A percentile compares a stretch with the other conserved stretches of the same genome.
These are phyloP conservation scores for Penicillium expansum DNA, from an alignment of 2,329 filamentous ascomycete species.

Conservation along the genomic window DNA sequence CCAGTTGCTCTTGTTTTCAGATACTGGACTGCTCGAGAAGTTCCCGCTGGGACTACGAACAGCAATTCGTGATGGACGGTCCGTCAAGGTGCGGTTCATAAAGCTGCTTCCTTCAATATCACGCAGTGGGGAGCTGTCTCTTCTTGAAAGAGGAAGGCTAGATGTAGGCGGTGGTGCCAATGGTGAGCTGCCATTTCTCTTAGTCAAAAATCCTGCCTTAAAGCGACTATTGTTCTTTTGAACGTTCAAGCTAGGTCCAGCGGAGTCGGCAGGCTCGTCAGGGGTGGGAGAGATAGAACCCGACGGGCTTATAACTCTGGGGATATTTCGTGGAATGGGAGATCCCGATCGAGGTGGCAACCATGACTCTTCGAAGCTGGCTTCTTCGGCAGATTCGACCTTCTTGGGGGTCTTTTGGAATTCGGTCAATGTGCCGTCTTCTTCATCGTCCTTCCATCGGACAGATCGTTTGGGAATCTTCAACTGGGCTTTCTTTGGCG, in stretches of 20 bases:
- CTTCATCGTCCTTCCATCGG: conserved; percentile 87
- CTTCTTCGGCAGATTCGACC: conserved; percentile 57
- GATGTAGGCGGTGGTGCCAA: conserved; percentile 57
- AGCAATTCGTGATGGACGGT: conserved; percentile 39
- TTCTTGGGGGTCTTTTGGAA: conserved; percentile 88
- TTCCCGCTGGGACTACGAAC: conserved; percentile 41
- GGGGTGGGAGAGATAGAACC: conserved; percentile 58
- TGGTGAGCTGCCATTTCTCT: conserved; percentile 65
- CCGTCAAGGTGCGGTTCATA: conserved; percentile 47
- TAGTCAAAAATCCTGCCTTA: conserved; percentile 81
- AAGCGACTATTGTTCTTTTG: conserved; percentile 73
- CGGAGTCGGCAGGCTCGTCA: conserved; percentile 40
- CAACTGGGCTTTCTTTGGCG: conserved; percentile 62
- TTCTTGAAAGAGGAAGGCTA: conserved; percentile 60
- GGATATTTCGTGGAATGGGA: conserved; percentile 45
- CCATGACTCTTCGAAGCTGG: conserved; percentile 51
- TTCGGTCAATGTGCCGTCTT: conserved; percentile 81
- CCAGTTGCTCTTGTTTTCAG: conserved; percentile 52
- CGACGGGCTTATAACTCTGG: conserved; percentile 41
- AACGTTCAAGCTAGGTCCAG: conserved; percentile 58
- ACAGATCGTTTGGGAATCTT: conserved; percentile 76
- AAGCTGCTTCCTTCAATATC: conserved; percentile 52
- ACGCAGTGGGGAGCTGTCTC: conserved; percentile 55
- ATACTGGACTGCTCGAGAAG: conserved; percentile 36
- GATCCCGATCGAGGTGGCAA: conserved; percentile 52